Base-by-base conservation (phyloP, 1,139 yeast species). In the Yamadazyma diddensiae region DNA sequence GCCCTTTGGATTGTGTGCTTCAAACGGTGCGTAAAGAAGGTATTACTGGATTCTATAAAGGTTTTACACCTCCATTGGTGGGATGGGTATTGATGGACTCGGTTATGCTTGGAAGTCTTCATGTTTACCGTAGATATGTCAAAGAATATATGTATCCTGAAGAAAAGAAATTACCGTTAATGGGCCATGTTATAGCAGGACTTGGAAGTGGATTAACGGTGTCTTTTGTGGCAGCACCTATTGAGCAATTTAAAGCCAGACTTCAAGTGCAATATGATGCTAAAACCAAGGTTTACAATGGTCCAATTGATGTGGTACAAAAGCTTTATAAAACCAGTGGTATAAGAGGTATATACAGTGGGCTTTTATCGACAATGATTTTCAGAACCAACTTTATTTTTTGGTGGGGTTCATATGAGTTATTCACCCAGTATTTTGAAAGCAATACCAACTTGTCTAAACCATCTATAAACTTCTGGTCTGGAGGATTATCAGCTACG, bases 61-160 rank as follows among this genome's bases (percentile, higher is more conserved):
- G 96, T 0, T 87, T 88, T 43, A 85, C 95, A 0, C 96, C 96
- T 6, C 96, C 96, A 1, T 64, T 88, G 42, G 77, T 86, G 11
- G 97, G 96, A 0, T 88, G 96, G 96, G 87, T 88, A 47, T 60
- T 84, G 39, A 87, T 88, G 96, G 97, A 88, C 53, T 77, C 85
- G 13, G 88, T 73, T 39, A 84, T 88, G 90, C 67, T 88, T 43
- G 96, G 96, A 1, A 82, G 94, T 8, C 63, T 87, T 34, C 94
- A 85, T 47, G 74, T 82, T 39, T 88, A 88, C 55, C 63, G 94
- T 44, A 60, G 86, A 40, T 57, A 79, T 21, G 66, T 84, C 37
- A 80, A 81, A 48, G 83, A 81, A 12, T 67, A 73, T 42, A 55
- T 84, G 8, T 87, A 79, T 45, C 67, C 73, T 0, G 62, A 73